Evolutionary conservation across 2,329 filamentous ascomycete species (phyloP), one percentile per base, ranked within the genome.

Genomic region (Aspergillus sp.): DNA sequence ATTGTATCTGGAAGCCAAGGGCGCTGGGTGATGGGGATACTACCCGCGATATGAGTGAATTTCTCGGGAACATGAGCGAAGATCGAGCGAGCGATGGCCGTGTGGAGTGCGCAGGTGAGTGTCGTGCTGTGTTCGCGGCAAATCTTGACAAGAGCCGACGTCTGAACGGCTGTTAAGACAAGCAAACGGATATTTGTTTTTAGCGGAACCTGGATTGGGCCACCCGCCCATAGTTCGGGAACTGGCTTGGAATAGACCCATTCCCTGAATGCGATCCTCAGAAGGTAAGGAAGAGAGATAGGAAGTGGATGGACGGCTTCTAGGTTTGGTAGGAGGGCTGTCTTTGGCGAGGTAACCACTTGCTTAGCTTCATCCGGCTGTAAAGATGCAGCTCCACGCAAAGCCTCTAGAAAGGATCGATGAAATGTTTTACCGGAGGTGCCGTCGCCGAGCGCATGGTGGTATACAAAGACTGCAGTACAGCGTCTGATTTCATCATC

Each of bases 401-500:
- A 58, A 4, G 74, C 76, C 5, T 64, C 60, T 4, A 75, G 69
- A 38, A 82, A 78, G 0, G 71, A 67, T 8, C 68, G 63, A 54
- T 81, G 80, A 58, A 82, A 81, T 0, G 76, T 69, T 26, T 78
- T 71, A 0, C 76, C 78, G 0, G 78, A 79, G 8, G 66, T 66
- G 2, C 80, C 79, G 61, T 83, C 80, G 3, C 74, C 75, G 49
- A 82, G 68, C 2, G 74, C 76, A 66, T 82, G 80, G 55, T 83
- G 80, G 59, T 72, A 80, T 9, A 81, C 68, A 65, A 80, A 82
- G 2, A 66, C 66, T 2, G 74, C 76, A 0, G 76, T 78, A 57
- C 82, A 81, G 2, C 58, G 61, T 3, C 54, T 62, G 32, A 65
- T 55, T 8, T 58, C 61, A 13, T 62, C 39, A 13, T 68, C 61